Evolutionary conservation across 805 yeast genomes (phyloP).

Genomic region (Lipomyces oligophaga): DNA sequence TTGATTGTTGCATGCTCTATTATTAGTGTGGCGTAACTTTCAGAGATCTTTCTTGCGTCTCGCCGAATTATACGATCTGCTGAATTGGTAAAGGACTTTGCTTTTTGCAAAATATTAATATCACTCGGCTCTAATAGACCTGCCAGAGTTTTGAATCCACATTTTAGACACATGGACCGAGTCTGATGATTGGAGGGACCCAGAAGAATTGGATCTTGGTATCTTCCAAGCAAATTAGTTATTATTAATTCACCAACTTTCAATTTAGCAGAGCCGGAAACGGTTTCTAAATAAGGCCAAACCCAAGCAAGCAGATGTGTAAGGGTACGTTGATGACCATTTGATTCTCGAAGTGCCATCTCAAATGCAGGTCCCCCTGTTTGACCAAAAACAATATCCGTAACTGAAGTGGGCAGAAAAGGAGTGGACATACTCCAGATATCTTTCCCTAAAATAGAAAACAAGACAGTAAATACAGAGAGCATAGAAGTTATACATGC

Average conservation of each 20-base stretch:
- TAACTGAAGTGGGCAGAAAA: conserved; percentile 50
- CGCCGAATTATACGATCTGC: conserved; percentile 23
- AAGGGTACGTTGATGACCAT: conserved; percentile 20
- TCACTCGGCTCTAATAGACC: conserved; percentile 7
- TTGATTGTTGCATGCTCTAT: conserved; percentile 26
- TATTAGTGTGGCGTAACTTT: conserved; percentile 42
- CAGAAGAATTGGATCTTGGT: conserved; percentile 9
- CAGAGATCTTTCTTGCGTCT: conserved; percentile 49
- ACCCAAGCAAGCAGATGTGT: conserved; percentile 22
- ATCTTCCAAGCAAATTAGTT: conserved; percentile 5
- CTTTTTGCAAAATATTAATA: neutral
- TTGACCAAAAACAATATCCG: conserved; percentile 54
- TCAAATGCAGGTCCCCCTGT: conserved; percentile 32
- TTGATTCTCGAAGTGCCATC: neutral
- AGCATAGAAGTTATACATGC: conserved; percentile 52
- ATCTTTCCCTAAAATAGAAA: conserved; percentile 42
- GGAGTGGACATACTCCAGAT: conserved; percentile 60
- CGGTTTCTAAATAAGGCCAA: conserved; percentile 14
- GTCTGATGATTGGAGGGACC: conserved; percentile 1
- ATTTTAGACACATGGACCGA: conserved; percentile 1
- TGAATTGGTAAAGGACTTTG: neutral
- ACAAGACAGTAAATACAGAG: conserved; percentile 47
- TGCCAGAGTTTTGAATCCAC: conserved; percentile 9
- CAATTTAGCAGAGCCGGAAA: conserved; percentile 15
- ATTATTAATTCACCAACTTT: conserved; percentile 13